Conservation (phyloP, 352 stramenopile genomes). For the Pythium sp. region DNA sequence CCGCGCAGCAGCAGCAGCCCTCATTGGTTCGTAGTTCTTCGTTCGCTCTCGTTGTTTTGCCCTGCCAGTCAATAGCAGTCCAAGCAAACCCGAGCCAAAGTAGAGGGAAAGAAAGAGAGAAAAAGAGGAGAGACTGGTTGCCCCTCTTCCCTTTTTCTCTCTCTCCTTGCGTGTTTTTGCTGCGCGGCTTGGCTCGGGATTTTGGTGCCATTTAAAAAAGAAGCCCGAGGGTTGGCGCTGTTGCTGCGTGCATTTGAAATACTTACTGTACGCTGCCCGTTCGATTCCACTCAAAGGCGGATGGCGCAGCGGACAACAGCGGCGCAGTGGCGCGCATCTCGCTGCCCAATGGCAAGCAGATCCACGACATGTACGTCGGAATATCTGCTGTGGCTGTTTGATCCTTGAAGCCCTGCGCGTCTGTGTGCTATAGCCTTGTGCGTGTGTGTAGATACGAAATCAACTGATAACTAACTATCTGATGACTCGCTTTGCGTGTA, state of each 20-base stretch:
- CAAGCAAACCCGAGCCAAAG: background rate
- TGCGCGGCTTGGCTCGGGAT: background rate
- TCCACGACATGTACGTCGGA: constrained; percentile 60
- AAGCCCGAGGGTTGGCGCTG: background rate
- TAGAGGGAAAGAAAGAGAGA: background rate
- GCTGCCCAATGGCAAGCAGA: constrained; percentile 62
- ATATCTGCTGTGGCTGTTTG: background rate
- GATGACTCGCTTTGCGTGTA: background rate
- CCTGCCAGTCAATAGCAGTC: no score
- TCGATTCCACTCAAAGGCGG: constrained; percentile 10
- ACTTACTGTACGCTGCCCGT: background rate
- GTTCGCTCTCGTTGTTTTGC: background rate
- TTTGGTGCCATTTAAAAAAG: constrained; percentile 2
- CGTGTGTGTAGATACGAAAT: background rate
- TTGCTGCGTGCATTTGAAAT: background rate
- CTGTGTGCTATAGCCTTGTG: background rate
- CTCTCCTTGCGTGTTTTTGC: constrained; percentile 2
- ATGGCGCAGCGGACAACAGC: background rate
- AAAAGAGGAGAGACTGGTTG: background rate
- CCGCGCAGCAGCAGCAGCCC: constrained; percentile 20
- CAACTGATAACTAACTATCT: background rate
- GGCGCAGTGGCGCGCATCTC: constrained; percentile 36
- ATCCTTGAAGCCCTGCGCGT: background rate
- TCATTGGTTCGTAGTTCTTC: background rate
- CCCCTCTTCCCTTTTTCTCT: background rate